Percentiles rank a stretch among this genome's conserved stretches.
Evolutionary conservation across 768 basidiomycete species (phyloP).

Genomic region (Russula compacta): DNA sequence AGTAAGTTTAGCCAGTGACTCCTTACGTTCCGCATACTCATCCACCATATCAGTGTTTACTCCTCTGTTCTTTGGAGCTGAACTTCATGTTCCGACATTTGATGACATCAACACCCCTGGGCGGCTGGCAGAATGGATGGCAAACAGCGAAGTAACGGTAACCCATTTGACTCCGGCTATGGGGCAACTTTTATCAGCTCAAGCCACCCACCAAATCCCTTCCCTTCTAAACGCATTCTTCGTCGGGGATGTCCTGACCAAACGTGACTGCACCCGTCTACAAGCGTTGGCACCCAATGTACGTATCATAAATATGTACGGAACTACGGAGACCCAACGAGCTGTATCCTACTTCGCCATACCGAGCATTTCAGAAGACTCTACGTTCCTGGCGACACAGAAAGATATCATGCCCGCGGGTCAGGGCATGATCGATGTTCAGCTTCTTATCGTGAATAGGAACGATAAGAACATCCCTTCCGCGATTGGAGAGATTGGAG

Average conservation of each 20-base stretch:
- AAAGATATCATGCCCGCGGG: constrained; percentile 99
- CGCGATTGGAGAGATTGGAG: constrained; percentile 93
- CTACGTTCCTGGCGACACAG: constrained; percentile 85
- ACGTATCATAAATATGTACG: constrained; percentile 98
- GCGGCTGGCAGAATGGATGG: constrained; percentile 97
- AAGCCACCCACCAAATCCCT: constrained; percentile 74
- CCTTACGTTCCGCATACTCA: not conserved
- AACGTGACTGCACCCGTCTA: constrained; percentile 91
- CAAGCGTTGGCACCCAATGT: constrained; percentile 90
- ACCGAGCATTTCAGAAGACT: constrained; percentile 72
- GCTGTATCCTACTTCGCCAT: constrained; percentile 97
- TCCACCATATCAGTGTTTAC: constrained; percentile 70
- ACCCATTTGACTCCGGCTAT: constrained; percentile 98
- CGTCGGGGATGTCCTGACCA: constrained; percentile 97
- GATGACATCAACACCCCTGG: constrained; percentile 98
- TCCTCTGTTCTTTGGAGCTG: constrained; percentile 92
- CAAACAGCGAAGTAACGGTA: constrained; percentile 79
- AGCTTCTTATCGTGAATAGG: constrained; percentile 92
- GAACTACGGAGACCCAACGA: constrained; percentile 97
- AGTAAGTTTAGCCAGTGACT: constrained; percentile 49
- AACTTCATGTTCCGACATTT: constrained; percentile 90
- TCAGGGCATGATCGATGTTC: constrained; percentile 95
- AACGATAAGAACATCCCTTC: constrained; percentile 77
- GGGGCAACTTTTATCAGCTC: constrained; percentile 95
- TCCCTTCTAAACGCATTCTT: constrained; percentile 89